Evolutionary conservation across 257 asterid species (phyloP).

Genomic region (Sherardia arvensis): DNA sequence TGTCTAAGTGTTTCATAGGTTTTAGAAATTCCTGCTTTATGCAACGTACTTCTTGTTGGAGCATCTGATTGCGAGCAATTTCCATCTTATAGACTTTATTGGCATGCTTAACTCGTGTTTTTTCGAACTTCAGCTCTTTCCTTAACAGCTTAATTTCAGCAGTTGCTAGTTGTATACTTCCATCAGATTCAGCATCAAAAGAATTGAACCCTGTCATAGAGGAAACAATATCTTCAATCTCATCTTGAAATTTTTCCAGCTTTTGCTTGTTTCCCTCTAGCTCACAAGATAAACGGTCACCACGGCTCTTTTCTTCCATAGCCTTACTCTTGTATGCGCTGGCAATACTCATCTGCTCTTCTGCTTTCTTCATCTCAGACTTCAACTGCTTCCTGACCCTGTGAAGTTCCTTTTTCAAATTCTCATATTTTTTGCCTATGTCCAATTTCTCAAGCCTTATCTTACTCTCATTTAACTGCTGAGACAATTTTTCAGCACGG

Average conservation of each 20-base stretch:
- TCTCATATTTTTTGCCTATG: slow-evolving; percentile 32
- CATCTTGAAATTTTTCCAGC: slow-evolving; percentile 43
- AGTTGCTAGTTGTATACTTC: slow-evolving; percentile 25
- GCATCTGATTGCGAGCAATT: slow-evolving; percentile 44
- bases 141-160: slow-evolving; percentile 42
- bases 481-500: slow-evolving; percentile 41
- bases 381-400: slow-evolving; percentile 39
- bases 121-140: slow-evolving; percentile 63
- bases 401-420: slow-evolving; percentile 28
- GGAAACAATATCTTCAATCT: slow-evolving; percentile 38
- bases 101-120: slow-evolving; percentile 60
- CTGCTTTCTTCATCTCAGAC: slow-evolving; percentile 48
- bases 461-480: slow-evolving; percentile 44
- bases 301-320: slow-evolving; percentile 42
- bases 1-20: slow-evolving; percentile 43
- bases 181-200: slow-evolving; percentile 19
- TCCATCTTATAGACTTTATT: slow-evolving; percentile 50
- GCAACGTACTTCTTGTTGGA: slow-evolving; percentile 40
- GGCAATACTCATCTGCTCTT: slow-evolving; percentile 45
- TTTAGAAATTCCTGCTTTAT: slow-evolving; percentile 45
- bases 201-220: slow-evolving; percentile 20
- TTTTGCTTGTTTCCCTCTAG: slow-evolving; percentile 43
- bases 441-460: slow-evolving; percentile 35
- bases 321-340: slow-evolving; percentile 42
- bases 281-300: slow-evolving; percentile 41